These are phyloP conservation scores for Fusarium succisae DNA, from an alignment of 2,329 filamentous ascomycete genomes.

Conservation along the genomic window DNA sequence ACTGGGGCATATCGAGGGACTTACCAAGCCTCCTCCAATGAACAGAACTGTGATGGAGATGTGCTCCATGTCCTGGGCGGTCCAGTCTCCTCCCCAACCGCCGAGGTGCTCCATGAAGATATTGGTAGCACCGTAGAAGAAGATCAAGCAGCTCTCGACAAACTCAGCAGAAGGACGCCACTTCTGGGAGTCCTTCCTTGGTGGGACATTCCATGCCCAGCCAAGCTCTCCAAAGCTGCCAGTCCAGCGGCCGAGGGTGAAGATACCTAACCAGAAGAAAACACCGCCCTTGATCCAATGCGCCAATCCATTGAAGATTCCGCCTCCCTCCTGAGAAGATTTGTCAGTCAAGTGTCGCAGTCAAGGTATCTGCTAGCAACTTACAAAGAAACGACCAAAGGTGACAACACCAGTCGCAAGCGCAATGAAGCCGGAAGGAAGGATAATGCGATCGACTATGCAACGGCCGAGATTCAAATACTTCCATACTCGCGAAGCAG, in stretches of 20 bases:
- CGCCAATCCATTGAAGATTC: conserved; percentile 84
- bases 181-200: conserved; percentile 62
- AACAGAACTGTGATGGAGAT: conserved; percentile 93
- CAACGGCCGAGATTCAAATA: conserved; percentile 70
- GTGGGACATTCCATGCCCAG: conserved; percentile 94
- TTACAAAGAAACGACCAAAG: conserved; percentile 85
- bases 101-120: conserved; percentile 92
- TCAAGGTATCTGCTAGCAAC: conserved; percentile 43
- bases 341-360: not conserved
- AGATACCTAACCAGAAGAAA: conserved; percentile 91
- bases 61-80: conserved; percentile 85
- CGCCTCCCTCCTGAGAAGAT: conserved; percentile 65
- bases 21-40: conserved; percentile 87
- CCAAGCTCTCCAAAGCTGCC: conserved; percentile 90
- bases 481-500: conserved; percentile 66
- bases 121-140: conserved; percentile 87
- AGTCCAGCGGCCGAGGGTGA: conserved; percentile 89
- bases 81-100: conserved; percentile 76
- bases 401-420: conserved; percentile 78
- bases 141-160: conserved; percentile 88
- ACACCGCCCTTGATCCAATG: conserved; percentile 96
- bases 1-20: conserved; percentile 42
- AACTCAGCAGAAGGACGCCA: conserved; percentile 88
- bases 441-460: conserved; percentile 77
- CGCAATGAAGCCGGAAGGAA: conserved; percentile 80